These are phyloP conservation scores for Ogataea henricii DNA, from an alignment of 805 yeast genomes.

Conservation along the genomic window DNA sequence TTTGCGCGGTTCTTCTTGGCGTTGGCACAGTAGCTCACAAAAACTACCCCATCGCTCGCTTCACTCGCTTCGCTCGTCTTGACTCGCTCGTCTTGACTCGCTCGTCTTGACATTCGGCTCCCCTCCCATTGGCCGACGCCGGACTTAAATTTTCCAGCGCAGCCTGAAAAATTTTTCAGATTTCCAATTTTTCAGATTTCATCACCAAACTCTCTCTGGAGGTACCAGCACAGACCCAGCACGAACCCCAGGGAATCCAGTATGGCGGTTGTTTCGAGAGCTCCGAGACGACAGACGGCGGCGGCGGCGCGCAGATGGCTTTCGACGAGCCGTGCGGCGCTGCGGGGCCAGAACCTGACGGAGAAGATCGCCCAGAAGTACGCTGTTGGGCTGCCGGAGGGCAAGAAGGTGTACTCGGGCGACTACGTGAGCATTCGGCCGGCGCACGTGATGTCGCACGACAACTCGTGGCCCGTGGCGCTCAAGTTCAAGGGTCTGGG, in stretches of 20 bases:
- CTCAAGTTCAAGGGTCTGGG: constrained; percentile 94
- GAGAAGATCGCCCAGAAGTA: constrained; percentile 94
- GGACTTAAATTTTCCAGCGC: background rate
- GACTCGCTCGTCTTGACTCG: background rate
- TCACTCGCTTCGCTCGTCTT: background rate
- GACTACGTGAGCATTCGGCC: constrained; percentile 95
- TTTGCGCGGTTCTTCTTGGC: no score
- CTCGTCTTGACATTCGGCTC: constrained; percentile 1
- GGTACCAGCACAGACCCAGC: no score
- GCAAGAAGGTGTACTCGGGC: constrained; percentile 79
- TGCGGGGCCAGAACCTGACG: constrained; percentile 77
- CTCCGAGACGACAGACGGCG: constrained; percentile 1
- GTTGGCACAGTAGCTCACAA: no score
- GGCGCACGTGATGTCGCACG: constrained; percentile 98
- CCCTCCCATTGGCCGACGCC: constrained; percentile 4
- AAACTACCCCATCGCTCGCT: no score
- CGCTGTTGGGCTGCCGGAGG: constrained; percentile 81
- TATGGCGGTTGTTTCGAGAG: constrained; percentile 4
- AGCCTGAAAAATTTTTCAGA: constrained; percentile 4
- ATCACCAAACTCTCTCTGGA: no score
- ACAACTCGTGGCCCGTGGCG: constrained; percentile 99
- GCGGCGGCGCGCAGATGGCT: constrained; percentile 16
- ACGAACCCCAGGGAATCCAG: no score
- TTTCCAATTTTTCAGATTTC: background rate
- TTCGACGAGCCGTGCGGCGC: constrained; percentile 17